phyloP scores from a whole-genome alignment of 257 asterid genomes.

The Rehmannia glutinosa region DNA sequence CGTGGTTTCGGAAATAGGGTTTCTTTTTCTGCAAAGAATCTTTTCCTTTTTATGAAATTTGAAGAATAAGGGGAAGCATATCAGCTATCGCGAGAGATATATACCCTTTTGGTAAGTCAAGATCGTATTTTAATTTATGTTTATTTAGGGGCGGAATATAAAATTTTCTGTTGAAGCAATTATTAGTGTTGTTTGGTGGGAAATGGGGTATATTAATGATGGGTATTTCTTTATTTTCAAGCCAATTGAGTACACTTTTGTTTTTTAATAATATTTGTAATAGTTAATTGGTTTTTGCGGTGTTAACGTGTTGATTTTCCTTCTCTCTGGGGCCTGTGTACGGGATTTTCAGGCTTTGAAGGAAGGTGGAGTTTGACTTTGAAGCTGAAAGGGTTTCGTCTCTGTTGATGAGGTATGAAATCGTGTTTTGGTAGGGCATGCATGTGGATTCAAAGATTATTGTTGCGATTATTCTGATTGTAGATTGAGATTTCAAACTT shows the following conservation, averaged over 20 bases:
- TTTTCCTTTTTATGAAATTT: background rate
- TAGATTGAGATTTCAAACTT: slow-evolving; percentile 6
- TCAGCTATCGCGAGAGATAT: slow-evolving; percentile 27
- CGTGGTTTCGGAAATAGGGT: slow-evolving; percentile 15
- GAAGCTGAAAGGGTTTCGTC: slow-evolving; percentile 35
- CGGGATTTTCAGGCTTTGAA: slow-evolving; percentile 47
- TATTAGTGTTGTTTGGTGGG: slow-evolving; percentile 33
- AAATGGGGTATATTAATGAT: slow-evolving; percentile 39
- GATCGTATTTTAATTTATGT: slow-evolving; percentile 24
- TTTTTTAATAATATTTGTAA: background rate
- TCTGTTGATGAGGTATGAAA: slow-evolving; percentile 22
- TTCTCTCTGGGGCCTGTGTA: too few species aligned
- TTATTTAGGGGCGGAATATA: slow-evolving; percentile 4
- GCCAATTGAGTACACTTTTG: slow-evolving; percentile 34
- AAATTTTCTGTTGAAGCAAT: slow-evolving; percentile 21
- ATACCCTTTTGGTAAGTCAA: slow-evolving; percentile 47
- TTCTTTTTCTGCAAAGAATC: slow-evolving; percentile 1
- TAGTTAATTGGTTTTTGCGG: slow-evolving; percentile 5
- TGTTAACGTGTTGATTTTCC: slow-evolving; percentile 25
- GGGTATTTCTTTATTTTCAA: slow-evolving; percentile 45
- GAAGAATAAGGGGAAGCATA: slow-evolving; percentile 13
- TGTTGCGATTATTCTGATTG: slow-evolving; percentile 11
- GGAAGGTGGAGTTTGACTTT: slow-evolving; percentile 63
- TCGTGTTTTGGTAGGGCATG: slow-evolving; percentile 12
- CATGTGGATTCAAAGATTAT: slow-evolving; percentile 26